These are phyloP conservation scores for Apodospora peruviana DNA, from an alignment of 495 filamentous ascomycete species.

Conservation along the genomic window DNA sequence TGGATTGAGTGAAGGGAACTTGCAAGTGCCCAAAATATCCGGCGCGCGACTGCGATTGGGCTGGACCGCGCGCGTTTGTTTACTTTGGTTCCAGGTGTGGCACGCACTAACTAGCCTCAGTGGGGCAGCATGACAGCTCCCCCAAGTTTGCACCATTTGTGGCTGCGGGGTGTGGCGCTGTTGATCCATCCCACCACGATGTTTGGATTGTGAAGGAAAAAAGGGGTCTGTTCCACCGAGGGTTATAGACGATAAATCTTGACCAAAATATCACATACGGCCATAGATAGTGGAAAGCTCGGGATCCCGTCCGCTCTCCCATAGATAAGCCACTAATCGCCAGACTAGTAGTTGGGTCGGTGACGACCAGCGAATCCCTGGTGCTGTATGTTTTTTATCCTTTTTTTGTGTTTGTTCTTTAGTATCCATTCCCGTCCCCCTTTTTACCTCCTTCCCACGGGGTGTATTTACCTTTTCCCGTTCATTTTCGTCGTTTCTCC, in stretches of 20 bases:
- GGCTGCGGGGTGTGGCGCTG: background rate
- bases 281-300: constrained; percentile 26
- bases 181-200: no score
- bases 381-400: constrained; percentile 42
- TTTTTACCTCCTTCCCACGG: no score
- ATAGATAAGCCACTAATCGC: constrained; percentile 32
- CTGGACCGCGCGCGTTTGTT: constrained; percentile 26
- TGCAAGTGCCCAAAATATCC: constrained; percentile 2
- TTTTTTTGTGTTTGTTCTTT: no score
- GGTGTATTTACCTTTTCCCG: no score
- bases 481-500: no score
- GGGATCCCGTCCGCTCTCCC: constrained; percentile 50
- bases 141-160: background rate
- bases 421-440: no score
- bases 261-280: background rate
- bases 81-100: constrained; percentile 14
- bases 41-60: constrained; percentile 13
- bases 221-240: no score
- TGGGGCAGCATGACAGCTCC: background rate
- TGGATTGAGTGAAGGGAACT: constrained; percentile 7
- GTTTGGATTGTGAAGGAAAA: no score
- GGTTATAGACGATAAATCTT: no score
- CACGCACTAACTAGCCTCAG: background rate
- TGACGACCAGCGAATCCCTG: constrained; percentile 35
- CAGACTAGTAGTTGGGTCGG: constrained; percentile 42